Conservation (phyloP, 2,329 filamentous ascomycete species). For the Fusarium sublunatum region DNA sequence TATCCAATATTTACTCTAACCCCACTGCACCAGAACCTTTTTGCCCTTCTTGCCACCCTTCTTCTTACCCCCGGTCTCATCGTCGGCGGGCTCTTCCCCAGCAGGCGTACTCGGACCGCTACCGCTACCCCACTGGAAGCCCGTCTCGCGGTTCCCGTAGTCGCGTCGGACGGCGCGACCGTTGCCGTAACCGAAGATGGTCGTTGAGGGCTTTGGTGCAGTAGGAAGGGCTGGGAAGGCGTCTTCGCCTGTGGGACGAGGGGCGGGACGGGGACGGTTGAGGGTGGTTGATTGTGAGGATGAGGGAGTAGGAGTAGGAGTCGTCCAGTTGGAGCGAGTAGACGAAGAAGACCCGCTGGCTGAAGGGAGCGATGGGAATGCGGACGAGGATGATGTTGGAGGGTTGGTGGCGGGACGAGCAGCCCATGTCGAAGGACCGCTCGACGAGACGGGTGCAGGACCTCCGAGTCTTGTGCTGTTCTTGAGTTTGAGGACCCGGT, state of each 20-base stretch:
- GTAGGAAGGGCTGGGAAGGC: constrained; percentile 86
- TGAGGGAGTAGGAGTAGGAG: constrained; percentile 17
- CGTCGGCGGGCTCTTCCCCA: constrained; percentile 43
- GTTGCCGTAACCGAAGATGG: constrained; percentile 70
- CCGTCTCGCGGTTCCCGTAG: constrained; percentile 59
- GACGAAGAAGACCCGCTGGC: constrained; percentile 37
- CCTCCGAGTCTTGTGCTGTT: constrained; percentile 64
- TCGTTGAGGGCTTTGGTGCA: constrained; percentile 75
- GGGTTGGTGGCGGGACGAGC: constrained; percentile 30
- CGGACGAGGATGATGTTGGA: constrained; percentile 47
- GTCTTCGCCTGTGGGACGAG: constrained; percentile 58
- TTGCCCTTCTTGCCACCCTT: constrained; percentile 70
- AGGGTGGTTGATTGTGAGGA: constrained; percentile 46
- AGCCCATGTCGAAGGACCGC: constrained; percentile 39
- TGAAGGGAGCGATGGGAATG: constrained; percentile 59
- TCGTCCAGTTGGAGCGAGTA: constrained; percentile 49
- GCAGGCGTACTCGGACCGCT: constrained; percentile 42
- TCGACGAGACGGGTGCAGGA: constrained; percentile 45
- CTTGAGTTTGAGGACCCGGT: constrained; percentile 68
- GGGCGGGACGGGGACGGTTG: constrained; percentile 33
- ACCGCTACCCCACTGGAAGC: constrained; percentile 64
- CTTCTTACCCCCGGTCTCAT: constrained; percentile 56
- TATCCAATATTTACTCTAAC: constrained; percentile 50
- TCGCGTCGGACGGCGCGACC: constrained; percentile 66
- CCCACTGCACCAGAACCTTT: constrained; percentile 72